Percentiles rank a stretch among this genome's conserved stretches.
Evolutionary conservation across 75 land plant species (phyloP).

Genomic region (Picea glauca): DNA sequence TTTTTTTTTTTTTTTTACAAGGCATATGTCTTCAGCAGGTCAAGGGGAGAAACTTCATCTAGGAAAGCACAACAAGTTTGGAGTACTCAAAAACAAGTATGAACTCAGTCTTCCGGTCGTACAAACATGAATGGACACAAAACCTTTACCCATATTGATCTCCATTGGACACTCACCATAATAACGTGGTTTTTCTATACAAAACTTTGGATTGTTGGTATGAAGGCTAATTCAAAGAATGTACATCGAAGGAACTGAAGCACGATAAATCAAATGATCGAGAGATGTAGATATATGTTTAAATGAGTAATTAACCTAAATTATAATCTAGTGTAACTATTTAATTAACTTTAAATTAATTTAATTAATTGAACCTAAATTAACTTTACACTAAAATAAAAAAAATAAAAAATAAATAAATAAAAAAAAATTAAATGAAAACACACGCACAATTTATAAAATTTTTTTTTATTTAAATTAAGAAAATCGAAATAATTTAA

Average conservation of each 20-base stretch:
- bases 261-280: too few species aligned
- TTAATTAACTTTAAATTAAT: too few species aligned
- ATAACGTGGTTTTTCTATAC: neutral
- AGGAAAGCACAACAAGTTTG: neutral
- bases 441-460: too few species aligned
- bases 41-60: slow-evolving; percentile 1
- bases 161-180: neutral
- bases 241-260: neutral
- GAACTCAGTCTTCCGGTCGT: neutral
- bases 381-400: too few species aligned
- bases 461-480: too few species aligned
- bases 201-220: slow-evolving; percentile 1
- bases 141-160: neutral
- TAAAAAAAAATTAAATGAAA: too few species aligned
- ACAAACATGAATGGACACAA: neutral
- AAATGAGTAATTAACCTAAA: neutral
- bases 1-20: neutral
- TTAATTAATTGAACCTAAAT: too few species aligned
- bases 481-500: too few species aligned
- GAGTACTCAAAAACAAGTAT: neutral
- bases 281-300: neutral
- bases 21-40: neutral
- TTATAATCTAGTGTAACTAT: too few species aligned
- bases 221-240: neutral
- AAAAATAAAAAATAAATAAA: too few species aligned